Evolutionary conservation across 2,329 filamentous ascomycete species (phyloP), one percentile per base, ranked within the genome.

Genomic region (Macroventuria anomochaeta): DNA sequence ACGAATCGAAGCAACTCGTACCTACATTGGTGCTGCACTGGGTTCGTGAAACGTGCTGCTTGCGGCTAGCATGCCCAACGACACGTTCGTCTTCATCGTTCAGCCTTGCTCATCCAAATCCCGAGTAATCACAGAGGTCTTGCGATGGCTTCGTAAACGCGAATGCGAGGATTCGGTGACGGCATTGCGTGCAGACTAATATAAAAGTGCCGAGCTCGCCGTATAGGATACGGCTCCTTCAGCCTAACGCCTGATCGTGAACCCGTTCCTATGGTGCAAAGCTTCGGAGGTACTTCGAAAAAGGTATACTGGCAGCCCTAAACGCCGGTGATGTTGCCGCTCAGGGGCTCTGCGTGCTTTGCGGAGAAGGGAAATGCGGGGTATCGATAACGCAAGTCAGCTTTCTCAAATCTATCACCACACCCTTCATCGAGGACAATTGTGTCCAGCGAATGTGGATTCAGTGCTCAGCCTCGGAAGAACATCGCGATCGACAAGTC

Each of bases 341-440:
- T 48, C 51, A 41, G 13, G 33, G 51, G 44, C 25, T 18, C 20
- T 41, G 25, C 29, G 37, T 29, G 11, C 38, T 55, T 46, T 50
- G 46, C 32, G 46, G 53, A 41, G 46, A 50, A 41, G 25, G n/a
- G 42, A 26, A 55, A 46, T 55, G 53, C 40, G 53, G 53, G 53
- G 53, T 55, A 51, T 50, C 41, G 46, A 46, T 46, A 51, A 28
- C 21, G 41, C 40, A 40, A 41, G 46, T 46, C 53, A 37, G 53
- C 36, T 11, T 51, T 46, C 21, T 23, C 46, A 41, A 33, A 7
- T 48, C 44, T 20, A 10, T n/a, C 3, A 31, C 41, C 46, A 55
- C 46, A 51, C 51, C 38, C 44, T 25, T 18, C n/a, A 36, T 28
- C 7, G 5, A 46, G 7, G 25, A n/a, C 15, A 7, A 15, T 41